These are phyloP conservation scores for Trichophyton benhamiae DNA, from an alignment of 2,329 filamentous ascomycete species.

Conservation along the genomic window DNA sequence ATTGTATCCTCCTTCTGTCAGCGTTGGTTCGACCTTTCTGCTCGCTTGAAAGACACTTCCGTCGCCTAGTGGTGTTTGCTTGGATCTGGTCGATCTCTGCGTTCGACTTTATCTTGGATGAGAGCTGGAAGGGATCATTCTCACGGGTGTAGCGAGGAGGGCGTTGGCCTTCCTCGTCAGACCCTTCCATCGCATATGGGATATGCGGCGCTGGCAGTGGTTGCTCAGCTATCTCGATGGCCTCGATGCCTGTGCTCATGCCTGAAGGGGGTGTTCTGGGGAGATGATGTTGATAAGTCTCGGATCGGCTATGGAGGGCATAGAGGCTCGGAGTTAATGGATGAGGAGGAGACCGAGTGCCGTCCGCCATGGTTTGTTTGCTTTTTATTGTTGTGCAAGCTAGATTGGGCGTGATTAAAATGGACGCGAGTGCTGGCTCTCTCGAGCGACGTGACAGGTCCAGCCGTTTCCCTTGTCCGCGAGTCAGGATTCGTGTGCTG, in stretches of 20 bases:
- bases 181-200: constrained; percentile 7
- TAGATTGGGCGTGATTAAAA: neutral
- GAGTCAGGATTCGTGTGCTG: neutral
- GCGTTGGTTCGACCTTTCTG: constrained; percentile 16
- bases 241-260: constrained; percentile 34
- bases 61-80: constrained; percentile 67
- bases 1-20: constrained; percentile 47
- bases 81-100: constrained; percentile 60
- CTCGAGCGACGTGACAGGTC: neutral
- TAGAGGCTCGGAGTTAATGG: constrained; percentile 1
- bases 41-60: constrained; percentile 20
- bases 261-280: constrained; percentile 13
- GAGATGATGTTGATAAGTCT: neutral
- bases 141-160: constrained; percentile 48
- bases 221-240: constrained; percentile 12
- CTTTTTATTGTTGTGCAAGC: neutral
- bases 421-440: neutral
- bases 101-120: constrained; percentile 62
- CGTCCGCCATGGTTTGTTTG: neutral
- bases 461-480: neutral
- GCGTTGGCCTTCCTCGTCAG: constrained; percentile 36
- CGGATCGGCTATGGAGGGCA: constrained; percentile 2
- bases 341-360: constrained; percentile 1
- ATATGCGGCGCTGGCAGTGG: constrained; percentile 13
- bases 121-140: constrained; percentile 72